Evolutionary conservation across 257 asterid species (phyloP).

Genomic region (Perilla frutescens): DNA sequence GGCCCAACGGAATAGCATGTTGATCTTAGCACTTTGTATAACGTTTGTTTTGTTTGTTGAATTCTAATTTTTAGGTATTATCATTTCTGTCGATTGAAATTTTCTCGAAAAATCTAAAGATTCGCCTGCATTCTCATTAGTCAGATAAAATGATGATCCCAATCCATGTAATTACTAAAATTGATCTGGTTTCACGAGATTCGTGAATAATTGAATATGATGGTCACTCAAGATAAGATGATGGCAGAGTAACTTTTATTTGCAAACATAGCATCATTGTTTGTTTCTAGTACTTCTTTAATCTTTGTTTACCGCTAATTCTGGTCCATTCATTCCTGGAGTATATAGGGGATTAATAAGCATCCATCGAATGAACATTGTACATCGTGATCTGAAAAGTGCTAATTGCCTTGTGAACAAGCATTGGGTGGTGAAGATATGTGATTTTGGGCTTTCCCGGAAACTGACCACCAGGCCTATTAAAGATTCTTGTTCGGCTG

Average conservation of each 20-base stretch:
- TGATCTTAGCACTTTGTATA: background rate
- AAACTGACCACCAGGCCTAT: slow-evolving; percentile 55
- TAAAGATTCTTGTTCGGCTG: slow-evolving; percentile 78
- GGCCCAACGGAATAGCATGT: slow-evolving; percentile 17
- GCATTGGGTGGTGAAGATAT: slow-evolving; percentile 86
- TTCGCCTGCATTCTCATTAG: too few species aligned
- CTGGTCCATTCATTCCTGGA: slow-evolving; percentile 17
- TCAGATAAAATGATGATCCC: background rate
- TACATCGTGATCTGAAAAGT: slow-evolving; percentile 90
- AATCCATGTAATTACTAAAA: background rate
- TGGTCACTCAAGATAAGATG: background rate
- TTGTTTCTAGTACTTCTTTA: background rate
- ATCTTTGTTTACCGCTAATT: background rate
- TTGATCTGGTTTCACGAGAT: background rate
- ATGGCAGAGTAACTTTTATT: too few species aligned
- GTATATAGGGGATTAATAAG: slow-evolving; percentile 75
- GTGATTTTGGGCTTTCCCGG: slow-evolving; percentile 93
- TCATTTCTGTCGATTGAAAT: background rate
- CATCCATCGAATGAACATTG: slow-evolving; percentile 89
- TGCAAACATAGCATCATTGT: background rate
- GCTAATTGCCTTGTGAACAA: slow-evolving; percentile 93
- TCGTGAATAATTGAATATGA: background rate
- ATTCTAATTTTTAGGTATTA: background rate
- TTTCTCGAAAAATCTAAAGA: background rate
- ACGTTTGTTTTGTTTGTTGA: background rate